Percentiles rank a stretch among this genome's conserved stretches.
These are phyloP conservation scores for Triticum dicoccoides DNA, from an alignment of 176 grass and related monocot genomes.

Conservation along the genomic window DNA sequence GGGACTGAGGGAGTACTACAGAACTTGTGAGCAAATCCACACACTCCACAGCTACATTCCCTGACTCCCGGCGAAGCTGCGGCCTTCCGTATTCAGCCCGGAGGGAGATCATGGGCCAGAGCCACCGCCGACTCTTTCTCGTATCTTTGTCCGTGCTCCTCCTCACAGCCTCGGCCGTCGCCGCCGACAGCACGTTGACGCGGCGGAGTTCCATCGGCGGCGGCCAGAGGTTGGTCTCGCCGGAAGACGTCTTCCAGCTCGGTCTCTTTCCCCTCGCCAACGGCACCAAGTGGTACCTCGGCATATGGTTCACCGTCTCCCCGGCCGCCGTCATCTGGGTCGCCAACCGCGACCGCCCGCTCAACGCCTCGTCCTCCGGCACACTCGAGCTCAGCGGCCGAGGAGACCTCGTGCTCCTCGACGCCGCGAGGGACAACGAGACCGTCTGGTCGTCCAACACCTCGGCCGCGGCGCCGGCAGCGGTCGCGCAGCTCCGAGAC, in stretches of 20 bases:
- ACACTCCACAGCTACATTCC: not conserved
- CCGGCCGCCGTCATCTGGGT: constrained; percentile 56
- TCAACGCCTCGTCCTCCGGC: constrained; percentile 14
- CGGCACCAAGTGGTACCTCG: constrained; percentile 31
- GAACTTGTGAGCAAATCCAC: too few species aligned
- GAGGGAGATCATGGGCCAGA: not conserved
- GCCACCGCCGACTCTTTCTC: not conserved
- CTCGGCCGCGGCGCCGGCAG: not conserved
- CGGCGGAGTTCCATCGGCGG: constrained; percentile 9
- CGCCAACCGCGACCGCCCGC: constrained; percentile 51
- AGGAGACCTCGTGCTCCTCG: constrained; percentile 35
- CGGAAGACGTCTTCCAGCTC: constrained; percentile 34
- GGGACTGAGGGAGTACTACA: too few species aligned
- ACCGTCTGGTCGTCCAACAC: constrained; percentile 39
- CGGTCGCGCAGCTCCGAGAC: constrained; percentile 35
- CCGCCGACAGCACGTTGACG: constrained; percentile 6
- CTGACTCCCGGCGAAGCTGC: not conserved
- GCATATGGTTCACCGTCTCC: constrained; percentile 56
- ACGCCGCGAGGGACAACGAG: not conserved
- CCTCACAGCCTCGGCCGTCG: not conserved
- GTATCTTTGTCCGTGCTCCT: not conserved
- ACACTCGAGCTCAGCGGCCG: not conserved
- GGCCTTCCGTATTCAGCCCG: not conserved
- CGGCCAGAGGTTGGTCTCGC: constrained; percentile 36
- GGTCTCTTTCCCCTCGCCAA: constrained; percentile 46